These are phyloP conservation scores for Alternaria sp. DNA, from an alignment of 2,329 filamentous ascomycete genomes.

Conservation along the genomic window DNA sequence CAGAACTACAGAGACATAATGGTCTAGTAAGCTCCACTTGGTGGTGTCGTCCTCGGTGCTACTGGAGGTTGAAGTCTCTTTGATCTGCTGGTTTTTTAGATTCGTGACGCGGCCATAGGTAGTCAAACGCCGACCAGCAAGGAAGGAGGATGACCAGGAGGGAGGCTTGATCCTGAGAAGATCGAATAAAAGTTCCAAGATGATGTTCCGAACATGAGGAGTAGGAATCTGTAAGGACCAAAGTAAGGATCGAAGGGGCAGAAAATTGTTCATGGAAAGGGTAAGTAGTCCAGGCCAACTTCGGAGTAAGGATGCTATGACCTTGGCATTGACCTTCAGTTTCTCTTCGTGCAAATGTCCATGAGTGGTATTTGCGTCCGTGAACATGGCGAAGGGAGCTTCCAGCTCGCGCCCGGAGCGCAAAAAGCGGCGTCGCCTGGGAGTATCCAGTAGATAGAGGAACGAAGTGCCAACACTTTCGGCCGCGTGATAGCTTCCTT, in stretches of 20 bases:
- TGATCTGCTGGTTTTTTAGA: conserved; percentile 67
- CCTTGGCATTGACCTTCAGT: conserved; percentile 85
- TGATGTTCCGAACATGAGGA: conserved; percentile 69
- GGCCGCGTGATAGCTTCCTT: conserved; percentile 90
- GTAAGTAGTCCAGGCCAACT: conserved; percentile 93
- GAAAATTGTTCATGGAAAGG: conserved; percentile 85
- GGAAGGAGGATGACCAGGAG: conserved; percentile 93
- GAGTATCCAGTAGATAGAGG: conserved; percentile 85
- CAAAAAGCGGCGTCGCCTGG: conserved; percentile 80
- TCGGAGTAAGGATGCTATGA: conserved; percentile 89
- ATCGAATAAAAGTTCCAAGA: conserved; percentile 86
- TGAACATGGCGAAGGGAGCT: conserved; percentile 85
- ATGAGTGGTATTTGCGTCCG: conserved; percentile 71
- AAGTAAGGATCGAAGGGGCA: conserved; percentile 82
- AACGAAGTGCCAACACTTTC: conserved; percentile 89
- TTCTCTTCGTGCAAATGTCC: conserved; percentile 63
- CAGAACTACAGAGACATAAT: conserved; percentile 89
- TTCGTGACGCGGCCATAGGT: conserved; percentile 96
- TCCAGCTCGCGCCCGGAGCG: conserved; percentile 89
- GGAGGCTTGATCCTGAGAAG: conserved; percentile 88
- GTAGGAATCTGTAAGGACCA: conserved; percentile 67
- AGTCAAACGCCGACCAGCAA: conserved; percentile 89
- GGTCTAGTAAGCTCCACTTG: conserved; percentile 81
- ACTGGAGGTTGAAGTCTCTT: conserved; percentile 65
- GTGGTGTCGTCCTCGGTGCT: conserved; percentile 70